Evolutionary conservation across 2,329 filamentous ascomycete genomes (phyloP).

Genomic region (Phaeophleospora eucalypticola): DNA sequence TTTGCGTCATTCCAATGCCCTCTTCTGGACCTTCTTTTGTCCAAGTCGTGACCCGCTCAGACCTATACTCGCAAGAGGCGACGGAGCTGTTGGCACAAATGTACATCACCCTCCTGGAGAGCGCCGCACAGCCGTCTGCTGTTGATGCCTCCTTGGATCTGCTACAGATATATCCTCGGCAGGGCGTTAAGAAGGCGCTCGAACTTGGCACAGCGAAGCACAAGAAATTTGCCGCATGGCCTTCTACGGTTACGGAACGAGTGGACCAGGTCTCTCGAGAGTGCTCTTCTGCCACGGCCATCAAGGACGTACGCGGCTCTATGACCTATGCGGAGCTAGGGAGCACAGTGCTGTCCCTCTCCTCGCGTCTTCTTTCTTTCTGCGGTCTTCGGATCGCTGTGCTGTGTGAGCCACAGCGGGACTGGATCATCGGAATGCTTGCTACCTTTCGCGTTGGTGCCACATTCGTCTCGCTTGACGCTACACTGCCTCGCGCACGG

Average conservation of each 20-base stretch:
- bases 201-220: constrained; percentile 6
- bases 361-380: constrained; percentile 4
- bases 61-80: constrained; percentile 18
- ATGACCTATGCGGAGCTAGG: constrained; percentile 15
- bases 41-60: constrained; percentile 10
- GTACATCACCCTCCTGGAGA: constrained; percentile 13
- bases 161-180: constrained; percentile 10
- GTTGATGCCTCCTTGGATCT: constrained; percentile 1
- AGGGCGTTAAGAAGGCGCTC: constrained; percentile 8
- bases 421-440: constrained; percentile 14
- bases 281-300: constrained; percentile 2
- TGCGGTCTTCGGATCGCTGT: constrained; percentile 11
- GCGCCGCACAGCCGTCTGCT: constrained; percentile 2
- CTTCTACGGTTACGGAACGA: constrained; percentile 14
- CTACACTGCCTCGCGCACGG: constrained; percentile 12
- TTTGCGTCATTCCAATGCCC: constrained; percentile 15
- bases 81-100: constrained; percentile 13
- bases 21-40: constrained; percentile 12
- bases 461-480: constrained; percentile 14
- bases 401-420: constrained; percentile 10
- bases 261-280: constrained; percentile 6
- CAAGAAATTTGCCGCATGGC: constrained; percentile 6
- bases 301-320: constrained; percentile 6
- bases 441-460: constrained; percentile 10
- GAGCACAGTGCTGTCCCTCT: constrained; percentile 2